Evolutionary conservation across 1,139 yeast genomes (phyloP).

Genomic region (Geotrichum aggregatum): DNA sequence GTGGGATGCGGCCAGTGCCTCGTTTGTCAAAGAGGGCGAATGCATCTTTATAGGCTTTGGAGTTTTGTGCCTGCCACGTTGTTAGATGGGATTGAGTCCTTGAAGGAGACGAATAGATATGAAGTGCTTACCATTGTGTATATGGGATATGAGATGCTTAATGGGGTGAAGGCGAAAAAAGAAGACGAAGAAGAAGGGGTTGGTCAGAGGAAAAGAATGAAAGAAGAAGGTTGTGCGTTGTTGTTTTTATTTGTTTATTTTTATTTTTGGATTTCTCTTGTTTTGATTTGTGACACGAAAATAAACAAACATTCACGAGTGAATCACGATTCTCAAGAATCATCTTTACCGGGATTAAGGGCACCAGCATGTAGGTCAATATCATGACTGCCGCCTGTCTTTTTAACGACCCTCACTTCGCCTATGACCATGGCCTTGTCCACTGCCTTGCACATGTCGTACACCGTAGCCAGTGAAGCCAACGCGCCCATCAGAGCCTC

Average conservation of each 20-base stretch:
- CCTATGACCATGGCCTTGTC: constrained; percentile 45
- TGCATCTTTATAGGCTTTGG: constrained; percentile 88
- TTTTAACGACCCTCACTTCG: constrained; percentile 40
- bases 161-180: neutral
- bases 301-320: constrained; percentile 3
- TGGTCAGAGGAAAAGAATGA: neutral
- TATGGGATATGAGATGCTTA: neutral
- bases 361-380: constrained; percentile 23
- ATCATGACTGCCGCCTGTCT: constrained; percentile 46
- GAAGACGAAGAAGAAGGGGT: neutral
- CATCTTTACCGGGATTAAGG: too few relatives aligned
- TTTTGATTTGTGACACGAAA: constrained; percentile 8
- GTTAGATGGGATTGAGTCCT: too few relatives aligned
- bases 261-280: constrained; percentile 3
- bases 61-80: constrained; percentile 22
- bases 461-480: constrained; percentile 45
- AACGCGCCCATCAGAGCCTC: constrained; percentile 49
- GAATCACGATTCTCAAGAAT: too few relatives aligned
- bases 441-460: constrained; percentile 56
- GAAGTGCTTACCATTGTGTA: too few relatives aligned
- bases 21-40: constrained; percentile 95
- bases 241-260: constrained; percentile 1
- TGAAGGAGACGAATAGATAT: too few relatives aligned
- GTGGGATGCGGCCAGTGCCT: constrained; percentile 91
- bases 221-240: neutral